Base-by-base conservation (phyloP, 1,284 basidiomycete species). In the Ustilago bromivora region DNA sequence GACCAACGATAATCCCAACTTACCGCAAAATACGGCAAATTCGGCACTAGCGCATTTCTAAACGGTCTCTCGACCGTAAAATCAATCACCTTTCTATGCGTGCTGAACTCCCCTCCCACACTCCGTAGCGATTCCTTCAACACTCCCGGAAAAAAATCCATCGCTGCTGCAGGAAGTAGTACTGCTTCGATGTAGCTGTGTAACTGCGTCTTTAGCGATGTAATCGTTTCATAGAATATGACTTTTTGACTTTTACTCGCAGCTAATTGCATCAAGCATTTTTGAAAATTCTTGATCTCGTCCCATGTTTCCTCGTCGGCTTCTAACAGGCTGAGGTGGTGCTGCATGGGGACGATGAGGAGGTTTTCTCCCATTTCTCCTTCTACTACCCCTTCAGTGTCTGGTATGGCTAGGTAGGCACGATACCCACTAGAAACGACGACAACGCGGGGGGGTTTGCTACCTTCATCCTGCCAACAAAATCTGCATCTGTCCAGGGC, bases 11-110 rank as follows among this genome's bases (percentile, higher is more conserved):
- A 90, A 87, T 99, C 97, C 87, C 96, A 99, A 82, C 95, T 93
- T 1, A 99, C 93, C 92, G 96, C 96, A 85, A 99, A 99, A 88
- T 99, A 99, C 0, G 97, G 97, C 51, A 99, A 87, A 81, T 98
- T 95, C 2, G 96, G 92, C 6, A 99, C 96, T 91, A 99, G 70
- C 10, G 69, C 71, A 9, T 67, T 52, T 10, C 84, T 61, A 55
- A 86, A 85, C 2, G 79, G 71, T 17, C 71, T 59, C 5, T n/a
- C n/a, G 7, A 62, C 34, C 2, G 92, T 91, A 85, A 99, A 99
- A 84, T 96, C 93, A 76, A 99, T 98, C 57, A 98, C 88, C 85
- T 98, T 98, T 85, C 93, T 94, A 88, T 99, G 95, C 84, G 97
- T 94, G 11, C 95, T 94, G 95, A 96, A 99, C 88, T 99, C 97